Percentiles rank a stretch among this genome's conserved stretches.
These are phyloP conservation scores for Saururus chinensis DNA, from an alignment of 164 flowering plant genomes.

Conservation along the genomic window DNA sequence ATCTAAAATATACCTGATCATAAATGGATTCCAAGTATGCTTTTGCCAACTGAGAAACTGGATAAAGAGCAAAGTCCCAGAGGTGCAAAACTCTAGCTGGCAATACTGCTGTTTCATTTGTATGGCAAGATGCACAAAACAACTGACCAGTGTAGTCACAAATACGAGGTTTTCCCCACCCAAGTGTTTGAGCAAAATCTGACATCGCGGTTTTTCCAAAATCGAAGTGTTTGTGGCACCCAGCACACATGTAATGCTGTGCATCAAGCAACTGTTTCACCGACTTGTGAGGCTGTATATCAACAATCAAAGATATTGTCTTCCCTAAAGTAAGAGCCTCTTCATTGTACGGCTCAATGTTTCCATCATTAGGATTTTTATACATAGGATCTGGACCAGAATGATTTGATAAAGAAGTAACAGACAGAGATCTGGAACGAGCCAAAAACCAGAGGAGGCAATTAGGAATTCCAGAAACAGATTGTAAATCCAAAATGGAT, in stretches of 20 bases:
- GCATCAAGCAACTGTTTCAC: conserved; percentile 65
- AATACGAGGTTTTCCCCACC: conserved; percentile 91
- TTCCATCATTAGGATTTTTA: not conserved
- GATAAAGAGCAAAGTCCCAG: conserved; percentile 82
- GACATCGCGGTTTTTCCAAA: conserved; percentile 44
- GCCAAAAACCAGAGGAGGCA: conserved; percentile 63
- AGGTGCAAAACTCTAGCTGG: conserved; percentile 88
- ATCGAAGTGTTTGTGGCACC: conserved; percentile 75
- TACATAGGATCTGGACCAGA: conserved; percentile 10
- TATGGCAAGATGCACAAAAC: conserved; percentile 84
- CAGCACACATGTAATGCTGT: conserved; percentile 78
- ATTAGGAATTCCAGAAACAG: conserved; percentile 31
- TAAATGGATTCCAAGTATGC: conserved; percentile 79
- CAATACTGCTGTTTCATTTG: conserved; percentile 78
- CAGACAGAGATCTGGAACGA: conserved; percentile 33
- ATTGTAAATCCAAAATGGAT: conserved; percentile 45
- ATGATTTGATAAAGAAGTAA: conserved; percentile 27
- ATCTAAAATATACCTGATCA: conserved; percentile 50
- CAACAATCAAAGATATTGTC: conserved; percentile 73
- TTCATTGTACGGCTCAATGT: conserved; percentile 13
- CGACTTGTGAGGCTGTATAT: conserved; percentile 49
- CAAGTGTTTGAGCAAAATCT: conserved; percentile 64
- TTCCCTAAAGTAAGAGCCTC: conserved; percentile 43
- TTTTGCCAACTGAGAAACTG: conserved; percentile 89
- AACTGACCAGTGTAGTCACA: conserved; percentile 93